Evolutionary conservation across 305 asterid species (phyloP).

Genomic region (Rubia peregrina): DNA sequence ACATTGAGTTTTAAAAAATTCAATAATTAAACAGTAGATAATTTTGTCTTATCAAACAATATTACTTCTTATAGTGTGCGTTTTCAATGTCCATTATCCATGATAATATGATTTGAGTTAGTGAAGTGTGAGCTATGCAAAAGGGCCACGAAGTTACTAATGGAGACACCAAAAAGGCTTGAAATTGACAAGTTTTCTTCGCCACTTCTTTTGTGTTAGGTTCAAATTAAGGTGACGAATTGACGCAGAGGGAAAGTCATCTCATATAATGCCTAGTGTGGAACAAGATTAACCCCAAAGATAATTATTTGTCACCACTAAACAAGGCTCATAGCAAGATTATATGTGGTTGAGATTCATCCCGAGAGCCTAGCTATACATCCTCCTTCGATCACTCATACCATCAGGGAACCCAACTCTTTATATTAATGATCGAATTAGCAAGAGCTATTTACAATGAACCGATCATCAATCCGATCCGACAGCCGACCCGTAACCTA

Average conservation of each 20-base stretch:
- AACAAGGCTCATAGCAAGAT: not conserved
- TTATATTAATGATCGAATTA: no score
- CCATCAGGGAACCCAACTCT: not conserved
- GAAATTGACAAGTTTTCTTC: conserved; percentile 21
- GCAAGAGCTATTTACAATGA: no score
- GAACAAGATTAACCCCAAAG: not conserved
- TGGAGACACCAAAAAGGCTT: conserved; percentile 19
- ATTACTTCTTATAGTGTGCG: not conserved
- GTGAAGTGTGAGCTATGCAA: conserved; percentile 23
- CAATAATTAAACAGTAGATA: not conserved
- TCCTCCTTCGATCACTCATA: not conserved
- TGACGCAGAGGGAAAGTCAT: conserved; percentile 8
- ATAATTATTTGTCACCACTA: not conserved
- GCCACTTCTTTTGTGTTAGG: conserved; percentile 21
- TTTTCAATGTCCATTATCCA: not conserved
- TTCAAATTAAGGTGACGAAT: conserved; percentile 22
- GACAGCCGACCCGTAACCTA: no score
- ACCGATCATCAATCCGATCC: no score
- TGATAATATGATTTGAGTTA: conserved; percentile 5
- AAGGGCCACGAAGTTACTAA: conserved; percentile 18
- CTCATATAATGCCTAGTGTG: not conserved
- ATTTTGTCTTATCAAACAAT: not conserved
- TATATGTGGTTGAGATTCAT: conserved; percentile 8
- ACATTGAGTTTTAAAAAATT: not conserved
- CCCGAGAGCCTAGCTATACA: not conserved